Base-by-base conservation (phyloP, 148 eudicot species). In the Chenopodium album region DNA sequence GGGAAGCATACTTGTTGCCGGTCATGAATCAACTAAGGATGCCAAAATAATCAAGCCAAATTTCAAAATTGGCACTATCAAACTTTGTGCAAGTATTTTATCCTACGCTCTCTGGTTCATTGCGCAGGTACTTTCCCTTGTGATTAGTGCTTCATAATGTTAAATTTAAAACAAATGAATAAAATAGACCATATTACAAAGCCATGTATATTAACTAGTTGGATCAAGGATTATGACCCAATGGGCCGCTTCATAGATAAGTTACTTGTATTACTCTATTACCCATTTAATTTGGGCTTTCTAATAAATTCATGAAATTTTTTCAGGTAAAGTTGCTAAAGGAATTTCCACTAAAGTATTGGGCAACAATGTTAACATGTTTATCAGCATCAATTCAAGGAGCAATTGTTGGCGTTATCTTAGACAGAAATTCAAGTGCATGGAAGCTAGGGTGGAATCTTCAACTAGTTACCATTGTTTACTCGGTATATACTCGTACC, bases 361-460 rank as follows among this genome's bases (percentile, higher is more conserved):
- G 86, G 88, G 83, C 90, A 59, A 91, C 91, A 60, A 80, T 88
- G 82, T 29, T 88, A 0, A 90, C 85, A 19, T 93, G 92, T 77
- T 14, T 85, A 71, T 81, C 85, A 34, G 97, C 90, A 72, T 74
- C 92, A 41, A n/a, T 90, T n/a, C 95, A 90, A 80, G 48, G 84
- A 75, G 67, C 80, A 14, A 50, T 88, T 4, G 44, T 88, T 22
- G 95, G 95, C 8, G 12, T 89, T n/a, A 88, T 87, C 78, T 44
- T 92, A 0, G 91, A 88, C 64, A 77, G 85, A 37, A 78, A 69
- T 5, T 78, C 74, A 60, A 71, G 73, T 20, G 63, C 90, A 1
- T 92, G 95, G 93, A 62, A 60, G 23, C 78, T 92, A 26, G 91
- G 87, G 13, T 89, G 89, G 89, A 83, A 92, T 65, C 80, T 92